Evolutionary conservation across 2,329 filamentous ascomycete genomes (phyloP), one percentile per base, ranked within the genome.

Genomic region (Cytospora paraplurivora): DNA sequence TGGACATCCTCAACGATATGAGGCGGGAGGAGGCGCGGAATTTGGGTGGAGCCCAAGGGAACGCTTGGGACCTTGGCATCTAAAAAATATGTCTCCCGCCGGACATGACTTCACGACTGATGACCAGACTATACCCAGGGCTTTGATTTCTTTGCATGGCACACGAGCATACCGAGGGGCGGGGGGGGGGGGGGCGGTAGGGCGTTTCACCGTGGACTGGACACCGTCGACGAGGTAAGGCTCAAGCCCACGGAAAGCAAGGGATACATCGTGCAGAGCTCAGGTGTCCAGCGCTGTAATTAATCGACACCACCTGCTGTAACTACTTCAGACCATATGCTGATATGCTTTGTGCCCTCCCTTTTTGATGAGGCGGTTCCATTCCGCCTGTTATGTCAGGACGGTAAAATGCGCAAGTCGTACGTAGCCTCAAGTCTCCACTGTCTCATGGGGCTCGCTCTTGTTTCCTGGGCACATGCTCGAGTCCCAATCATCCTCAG

Each of bases 111-210:
- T 10, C 44, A 61, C 19, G 38, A 55, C 33, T 55, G 13, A 61
- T 35, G 59, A 61, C 33, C 49, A 38, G 59, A 61, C 41, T 34
- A 61, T 50, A 50, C 51, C 51, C 33, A 11, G 19, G 41, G 10
- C 12, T 33, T 50, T 55, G 11, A 37, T 53, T n/a, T 11, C 27
- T 19, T 13, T 56, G 51, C 51, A 55, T 55, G 33, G 27, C 38
- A 47, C 51, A 47, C 13, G 21, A 44, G 13, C 35, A 55, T 55
- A 3, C 15, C 17, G 49, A 19, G 27, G 27, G 27, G 27, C 27
- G 27, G 27, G 27, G 27, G 27, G 27, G 27, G 2, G 27, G 27
- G 27, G 2, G 2, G 4, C 27, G 34, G 19, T 32, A n/a, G n/a
- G 38, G 52, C 38, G 41, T 38, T 50, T 19, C 34, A 55, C 7